These are phyloP conservation scores for Holtermanniella nyarrowii DNA, from an alignment of 768 basidiomycete genomes.

Conservation along the genomic window DNA sequence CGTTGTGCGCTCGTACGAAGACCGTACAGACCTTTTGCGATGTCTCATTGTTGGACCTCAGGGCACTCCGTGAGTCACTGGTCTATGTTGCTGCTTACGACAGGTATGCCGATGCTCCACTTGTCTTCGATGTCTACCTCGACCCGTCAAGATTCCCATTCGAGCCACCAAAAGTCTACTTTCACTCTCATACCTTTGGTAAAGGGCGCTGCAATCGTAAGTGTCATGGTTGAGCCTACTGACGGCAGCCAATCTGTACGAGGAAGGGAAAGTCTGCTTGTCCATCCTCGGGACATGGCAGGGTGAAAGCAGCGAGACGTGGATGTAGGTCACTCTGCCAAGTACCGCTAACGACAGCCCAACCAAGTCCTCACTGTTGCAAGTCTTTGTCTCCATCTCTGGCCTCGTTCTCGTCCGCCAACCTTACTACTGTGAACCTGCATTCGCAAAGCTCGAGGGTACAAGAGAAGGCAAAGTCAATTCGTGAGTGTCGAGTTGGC, in stretches of 20 bases:
- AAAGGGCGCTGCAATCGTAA: slow-evolving; percentile 62
- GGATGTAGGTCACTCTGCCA: slow-evolving; percentile 47
- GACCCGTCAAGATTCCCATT: slow-evolving; percentile 50
- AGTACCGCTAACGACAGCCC: slow-evolving; percentile 41
- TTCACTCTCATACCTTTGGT: slow-evolving; percentile 88
- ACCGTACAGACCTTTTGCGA: slow-evolving; percentile 74
- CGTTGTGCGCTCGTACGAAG: slow-evolving; percentile 79
- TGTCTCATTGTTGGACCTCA: slow-evolving; percentile 84
- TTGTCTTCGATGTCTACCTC: slow-evolving; percentile 89
- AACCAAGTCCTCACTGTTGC: slow-evolving; percentile 70
- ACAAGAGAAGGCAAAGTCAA: slow-evolving; percentile 83
- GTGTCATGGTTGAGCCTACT: neutral
- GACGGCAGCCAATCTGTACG: slow-evolving; percentile 60
- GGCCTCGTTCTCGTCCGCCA: slow-evolving; percentile 85
- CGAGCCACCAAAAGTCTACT: slow-evolving; percentile 71
- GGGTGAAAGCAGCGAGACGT: slow-evolving; percentile 76
- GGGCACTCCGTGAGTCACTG: slow-evolving; percentile 59
- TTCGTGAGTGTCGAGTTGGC: slow-evolving; percentile 47
- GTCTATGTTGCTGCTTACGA: neutral
- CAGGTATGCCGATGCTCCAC: slow-evolving; percentile 75
- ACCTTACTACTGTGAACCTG: slow-evolving; percentile 84
- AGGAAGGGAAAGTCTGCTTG: slow-evolving; percentile 88
- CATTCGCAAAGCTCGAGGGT: slow-evolving; percentile 81
- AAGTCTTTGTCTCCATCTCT: slow-evolving; percentile 88
- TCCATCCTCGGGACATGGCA: slow-evolving; percentile 88